Conservation (phyloP, 805 yeast species). For the Kluyveromyces wickerhamii region DNA sequence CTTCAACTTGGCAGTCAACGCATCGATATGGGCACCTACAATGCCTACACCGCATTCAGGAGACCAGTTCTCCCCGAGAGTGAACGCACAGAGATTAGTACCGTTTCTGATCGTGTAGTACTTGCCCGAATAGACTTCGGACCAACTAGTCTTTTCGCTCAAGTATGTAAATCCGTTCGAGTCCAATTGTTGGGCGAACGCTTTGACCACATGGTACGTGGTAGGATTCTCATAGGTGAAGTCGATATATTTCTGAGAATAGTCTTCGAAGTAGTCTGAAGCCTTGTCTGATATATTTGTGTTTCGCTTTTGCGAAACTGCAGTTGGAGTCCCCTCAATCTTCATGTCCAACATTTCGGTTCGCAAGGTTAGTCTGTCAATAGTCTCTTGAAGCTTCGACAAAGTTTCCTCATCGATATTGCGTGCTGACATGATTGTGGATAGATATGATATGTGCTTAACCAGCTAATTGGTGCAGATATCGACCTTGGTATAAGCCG, state of each 20-base stretch:
- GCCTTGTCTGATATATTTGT: neutral
- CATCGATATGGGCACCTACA: slow-evolving; percentile 70
- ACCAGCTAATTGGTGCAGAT: too few species aligned
- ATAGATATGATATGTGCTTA: too few species aligned
- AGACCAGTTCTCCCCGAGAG: slow-evolving; percentile 57
- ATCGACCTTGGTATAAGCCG: too few species aligned
- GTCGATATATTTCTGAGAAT: slow-evolving; percentile 49
- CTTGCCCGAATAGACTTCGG: slow-evolving; percentile 36
- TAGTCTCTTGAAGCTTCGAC: slow-evolving; percentile 22
- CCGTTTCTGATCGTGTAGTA: slow-evolving; percentile 66
- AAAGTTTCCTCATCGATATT: slow-evolving; percentile 8
- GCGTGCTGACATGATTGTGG: slow-evolving; percentile 6
- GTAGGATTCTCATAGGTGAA: slow-evolving; percentile 72
- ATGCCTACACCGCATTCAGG: slow-evolving; percentile 61
- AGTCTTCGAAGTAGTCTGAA: slow-evolving; percentile 22
- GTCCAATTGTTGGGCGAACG: slow-evolving; percentile 41
- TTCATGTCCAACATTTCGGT: neutral
- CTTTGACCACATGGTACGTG: slow-evolving; percentile 59
- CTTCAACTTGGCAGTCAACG: slow-evolving; percentile 60
- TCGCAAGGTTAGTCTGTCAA: slow-evolving; percentile 19
- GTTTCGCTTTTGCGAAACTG: too few species aligned
- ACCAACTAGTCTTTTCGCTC: slow-evolving; percentile 47
- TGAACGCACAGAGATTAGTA: slow-evolving; percentile 60
- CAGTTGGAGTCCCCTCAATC: neutral
- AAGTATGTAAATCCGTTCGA: slow-evolving; percentile 57